Conservation (phyloP, 331 rosid genomes). For the Prunus yedoensis region DNA sequence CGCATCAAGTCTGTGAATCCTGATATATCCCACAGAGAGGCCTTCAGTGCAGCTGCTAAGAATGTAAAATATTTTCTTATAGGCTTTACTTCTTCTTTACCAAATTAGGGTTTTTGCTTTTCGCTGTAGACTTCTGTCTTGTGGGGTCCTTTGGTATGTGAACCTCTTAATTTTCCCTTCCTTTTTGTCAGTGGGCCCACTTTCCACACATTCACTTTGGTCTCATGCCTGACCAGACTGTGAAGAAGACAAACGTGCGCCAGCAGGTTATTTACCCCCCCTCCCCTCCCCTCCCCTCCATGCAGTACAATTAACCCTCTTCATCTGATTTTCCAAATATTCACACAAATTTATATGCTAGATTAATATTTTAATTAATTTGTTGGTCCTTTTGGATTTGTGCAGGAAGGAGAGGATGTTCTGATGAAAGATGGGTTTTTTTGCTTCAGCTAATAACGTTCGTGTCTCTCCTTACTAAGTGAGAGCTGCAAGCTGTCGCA, state of each 20-base stretch:
- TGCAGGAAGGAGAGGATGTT: constrained; percentile 83
- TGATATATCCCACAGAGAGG: constrained; percentile 95
- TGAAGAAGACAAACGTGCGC: constrained; percentile 54
- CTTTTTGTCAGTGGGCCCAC: constrained; percentile 53
- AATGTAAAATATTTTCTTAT: constrained; percentile 47
- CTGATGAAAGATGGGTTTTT: constrained; percentile 84
- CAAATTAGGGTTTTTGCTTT: constrained; percentile 26
- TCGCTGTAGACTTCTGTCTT: background rate
- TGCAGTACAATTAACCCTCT: constrained; percentile 11
- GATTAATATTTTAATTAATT: background rate
- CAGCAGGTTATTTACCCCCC: constrained; percentile 32
- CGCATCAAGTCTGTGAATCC: constrained; percentile 95
- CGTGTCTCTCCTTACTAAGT: constrained; percentile 77
- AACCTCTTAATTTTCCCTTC: constrained; percentile 14
- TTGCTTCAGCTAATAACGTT: constrained; percentile 67
- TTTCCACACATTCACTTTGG: constrained; percentile 67
- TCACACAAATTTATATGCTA: background rate
- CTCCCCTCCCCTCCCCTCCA: no score
- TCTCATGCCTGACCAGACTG: constrained; percentile 57
- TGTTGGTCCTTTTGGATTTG: background rate
- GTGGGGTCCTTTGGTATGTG: constrained; percentile 13
- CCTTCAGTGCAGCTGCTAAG: constrained; percentile 97
- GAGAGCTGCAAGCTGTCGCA: background rate
- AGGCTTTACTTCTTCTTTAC: background rate
- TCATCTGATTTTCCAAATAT: no score